These are phyloP conservation scores for Coniochaeta ligniaria DNA, from an alignment of 2,329 filamentous ascomycete species.

Conservation along the genomic window DNA sequence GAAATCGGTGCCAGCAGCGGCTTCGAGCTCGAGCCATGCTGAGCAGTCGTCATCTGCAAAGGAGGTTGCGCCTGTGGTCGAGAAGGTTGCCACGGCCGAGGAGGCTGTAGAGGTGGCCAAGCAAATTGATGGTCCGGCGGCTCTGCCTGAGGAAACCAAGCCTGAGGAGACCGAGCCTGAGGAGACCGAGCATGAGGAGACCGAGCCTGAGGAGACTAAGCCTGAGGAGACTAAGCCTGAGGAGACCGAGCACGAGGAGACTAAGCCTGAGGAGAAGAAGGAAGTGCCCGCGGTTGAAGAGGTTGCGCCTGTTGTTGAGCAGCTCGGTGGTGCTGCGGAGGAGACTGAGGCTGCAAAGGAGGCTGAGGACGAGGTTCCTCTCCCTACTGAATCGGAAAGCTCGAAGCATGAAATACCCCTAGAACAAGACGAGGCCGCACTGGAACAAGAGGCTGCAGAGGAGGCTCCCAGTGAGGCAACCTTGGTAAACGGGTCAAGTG, in stretches of 20 bases:
- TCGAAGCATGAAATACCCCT: background rate
- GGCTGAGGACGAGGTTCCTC: background rate
- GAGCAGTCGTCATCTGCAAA: slow-evolving; percentile 1
- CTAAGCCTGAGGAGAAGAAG: background rate
- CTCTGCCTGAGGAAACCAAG: background rate
- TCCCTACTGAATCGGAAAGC: background rate
- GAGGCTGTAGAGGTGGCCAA: slow-evolving; percentile 2
- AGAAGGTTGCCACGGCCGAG: slow-evolving; percentile 14
- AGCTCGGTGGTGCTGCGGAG: background rate
- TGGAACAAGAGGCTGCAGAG: background rate
- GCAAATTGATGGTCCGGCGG: background rate
- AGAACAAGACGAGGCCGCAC: background rate
- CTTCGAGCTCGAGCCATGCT: slow-evolving; percentile 1
- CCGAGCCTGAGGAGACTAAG: too few species aligned
- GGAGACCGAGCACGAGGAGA: background rate
- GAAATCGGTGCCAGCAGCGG: background rate
- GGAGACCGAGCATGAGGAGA: background rate
- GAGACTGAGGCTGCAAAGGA: slow-evolving; percentile 6
- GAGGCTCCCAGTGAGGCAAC: background rate
- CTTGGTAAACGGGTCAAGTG: background rate
- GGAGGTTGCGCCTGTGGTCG: slow-evolving; percentile 13
- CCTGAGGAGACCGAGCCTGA: background rate
- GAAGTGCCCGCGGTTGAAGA: background rate
- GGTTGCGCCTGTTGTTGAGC: background rate
- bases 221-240: slow-evolving; percentile 1